Base-by-base conservation (phyloP, 2,329 filamentous ascomycete genomes). In the Aspergillus proliferans region DNA sequence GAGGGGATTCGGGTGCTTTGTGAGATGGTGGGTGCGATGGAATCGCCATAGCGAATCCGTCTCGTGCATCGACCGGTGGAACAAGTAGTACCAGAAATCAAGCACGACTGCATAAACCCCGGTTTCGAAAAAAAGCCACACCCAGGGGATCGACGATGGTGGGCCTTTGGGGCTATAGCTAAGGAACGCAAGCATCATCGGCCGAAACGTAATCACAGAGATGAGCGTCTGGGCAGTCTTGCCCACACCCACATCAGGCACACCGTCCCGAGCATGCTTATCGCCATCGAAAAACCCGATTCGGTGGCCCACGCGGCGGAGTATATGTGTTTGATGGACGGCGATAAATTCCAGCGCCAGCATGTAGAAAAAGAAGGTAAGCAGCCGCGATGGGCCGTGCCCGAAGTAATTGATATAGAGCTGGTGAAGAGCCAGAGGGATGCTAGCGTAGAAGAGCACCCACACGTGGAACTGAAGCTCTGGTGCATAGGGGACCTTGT, bases 281-380 rank as follows among this genome's bases (percentile, higher is more conserved):
- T 74, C 71, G 12, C 72, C 71, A 47, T 75, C 72, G 6, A 75
- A 62, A 51, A 70, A 75, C 7, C 72, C 72, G 34, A 64, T 61
- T 1, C 49, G 55, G 47, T 72, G 68, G 0, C 68, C 71, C 0
- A 74, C 52, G 4, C 60, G 59, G 9, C 71, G 67, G 18, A 75
- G 60, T 10, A 63, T 58, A 22, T 65, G 63, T 3, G 71, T 54
- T 51, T 73, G 61, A 33, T 67, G 69, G 18, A 74, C 64, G n/a
- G 66, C 65, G 39, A 64, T 70, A 9, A 63, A 14, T 45, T 71
- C 68, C 50, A 73, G 70, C n/a, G 61, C 57, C 2, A 64, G 30
- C 26, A 56, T 64, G 55, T 75, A 75, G 48, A 72, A 65, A 21
- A 66, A 6, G 48, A 70, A 68, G 15, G 61, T 59, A 6, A 57